phyloP scores from a whole-genome alignment of 2,329 filamentous ascomycete genomes.

The Aureobasidium pullulans region DNA sequence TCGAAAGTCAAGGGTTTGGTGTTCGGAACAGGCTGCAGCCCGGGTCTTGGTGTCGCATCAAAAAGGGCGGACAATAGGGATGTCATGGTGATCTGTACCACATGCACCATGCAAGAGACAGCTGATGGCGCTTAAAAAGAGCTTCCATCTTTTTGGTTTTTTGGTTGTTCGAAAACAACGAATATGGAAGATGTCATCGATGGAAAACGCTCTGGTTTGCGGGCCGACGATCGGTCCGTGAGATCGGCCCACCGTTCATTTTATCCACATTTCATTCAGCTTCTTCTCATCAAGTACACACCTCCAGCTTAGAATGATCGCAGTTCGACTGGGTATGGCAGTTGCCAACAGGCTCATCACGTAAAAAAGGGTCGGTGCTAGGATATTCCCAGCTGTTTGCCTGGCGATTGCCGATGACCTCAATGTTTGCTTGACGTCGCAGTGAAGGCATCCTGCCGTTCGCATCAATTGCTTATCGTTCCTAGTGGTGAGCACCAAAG shows the following conservation, averaged over 20 bases:
- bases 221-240: slow-evolving; percentile 8
- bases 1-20: slow-evolving; percentile 33
- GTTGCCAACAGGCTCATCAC: too few species aligned
- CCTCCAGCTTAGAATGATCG: background rate
- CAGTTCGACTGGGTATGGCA: too few species aligned
- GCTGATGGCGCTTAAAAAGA: background rate
- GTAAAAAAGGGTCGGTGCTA: too few species aligned
- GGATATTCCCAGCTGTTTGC: too few species aligned
- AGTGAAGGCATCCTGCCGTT: too few species aligned
- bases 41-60: slow-evolving; percentile 25
- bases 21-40: slow-evolving; percentile 35
- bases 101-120: background rate
- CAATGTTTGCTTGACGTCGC: too few species aligned
- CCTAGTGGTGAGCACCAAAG: too few species aligned
- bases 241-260: background rate
- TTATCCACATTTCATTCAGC: background rate
- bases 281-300: background rate
- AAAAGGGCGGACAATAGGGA: background rate
- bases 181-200: slow-evolving; percentile 14
- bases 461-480: too few species aligned
- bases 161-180: background rate
- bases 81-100: slow-evolving; percentile 8
- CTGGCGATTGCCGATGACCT: too few species aligned
- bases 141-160: background rate
- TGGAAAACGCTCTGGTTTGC: background rate